Base-by-base conservation (phyloP, 1,284 basidiomycete genomes). In the Moniliophthora roreri region DNA sequence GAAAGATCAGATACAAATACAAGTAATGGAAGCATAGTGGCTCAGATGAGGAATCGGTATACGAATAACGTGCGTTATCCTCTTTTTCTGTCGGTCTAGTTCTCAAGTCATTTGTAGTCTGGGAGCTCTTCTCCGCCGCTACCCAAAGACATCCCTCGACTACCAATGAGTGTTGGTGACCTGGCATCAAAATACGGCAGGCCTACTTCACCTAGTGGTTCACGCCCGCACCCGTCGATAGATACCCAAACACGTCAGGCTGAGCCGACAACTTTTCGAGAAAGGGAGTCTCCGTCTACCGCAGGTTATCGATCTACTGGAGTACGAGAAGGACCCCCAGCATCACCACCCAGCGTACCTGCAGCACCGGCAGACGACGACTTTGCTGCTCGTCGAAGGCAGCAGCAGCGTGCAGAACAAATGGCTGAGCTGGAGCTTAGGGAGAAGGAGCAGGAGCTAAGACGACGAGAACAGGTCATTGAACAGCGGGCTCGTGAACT, bases 31-130 rank as follows among this genome's bases (percentile, higher is more conserved):
- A 84, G 81, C 60, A 68, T 85, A 24, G 87, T 91, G 36, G 85
- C 88, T 42, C 80, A 81, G 0, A 81, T 91, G 73, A 76, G 85
- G 34, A 80, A 79, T 60, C 78, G 78, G 52, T 90, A 87, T 61
- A 75, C 78, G 23, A 75, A 71, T 46, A 71, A 66, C 51, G 88
- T 89, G 59, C 46, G 82, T 72, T 49, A n/a, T 48, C 11, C 18
- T 36, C 40, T 49, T 42, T 40, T 46, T 44, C 55, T 20, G 34
- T 48, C 18, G 36, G 16, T 20, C 34, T 44, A 4, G 44, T 16
- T n/a, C 13, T 39, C 16, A 41, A 3, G 5, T 11, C 21, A 41
- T 3, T 52, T 23, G 6, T 56, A 87, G 81, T 69, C 80, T 50
- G 77, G 74, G 11, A 71, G 76, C 2, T 63, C 74, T 2, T 83